A percentile compares a stretch with the other conserved stretches of the same genome.
Conservation (phyloP, 2,329 filamentous ascomycete genomes). For the Didymella sp. region DNA sequence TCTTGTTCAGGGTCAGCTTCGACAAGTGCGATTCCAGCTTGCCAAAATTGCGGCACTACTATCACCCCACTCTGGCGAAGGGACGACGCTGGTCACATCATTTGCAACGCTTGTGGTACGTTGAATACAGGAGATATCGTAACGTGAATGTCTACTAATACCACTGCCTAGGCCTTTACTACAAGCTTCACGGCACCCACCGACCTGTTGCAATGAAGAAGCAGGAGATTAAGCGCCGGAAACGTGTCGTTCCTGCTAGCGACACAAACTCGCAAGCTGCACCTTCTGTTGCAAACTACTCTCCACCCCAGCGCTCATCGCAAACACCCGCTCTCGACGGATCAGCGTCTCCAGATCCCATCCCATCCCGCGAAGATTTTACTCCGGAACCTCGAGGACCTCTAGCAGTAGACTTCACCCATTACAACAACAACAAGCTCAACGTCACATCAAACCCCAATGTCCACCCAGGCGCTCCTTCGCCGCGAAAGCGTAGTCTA, state of each 20-base stretch:
- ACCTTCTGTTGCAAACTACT: slow-evolving; percentile 40
- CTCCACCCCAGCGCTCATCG: slow-evolving; percentile 37
- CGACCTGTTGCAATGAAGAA: slow-evolving; percentile 99
- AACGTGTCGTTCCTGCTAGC: slow-evolving; percentile 86
- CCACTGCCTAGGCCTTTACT: slow-evolving; percentile 76
- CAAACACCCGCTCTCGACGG: slow-evolving; percentile 42
- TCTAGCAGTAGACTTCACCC: slow-evolving; percentile 48
- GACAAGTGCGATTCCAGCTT: slow-evolving; percentile 77
- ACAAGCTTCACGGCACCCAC: slow-evolving; percentile 93
- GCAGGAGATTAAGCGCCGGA: slow-evolving; percentile 92
- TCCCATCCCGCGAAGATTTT: slow-evolving; percentile 40
- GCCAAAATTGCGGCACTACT: slow-evolving; percentile 95
- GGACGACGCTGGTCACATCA: slow-evolving; percentile 93
- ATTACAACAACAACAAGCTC: slow-evolving; percentile 31
- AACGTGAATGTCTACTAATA: slow-evolving; percentile 19
- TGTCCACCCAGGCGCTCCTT: slow-evolving; percentile 30
- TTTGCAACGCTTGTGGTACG: slow-evolving; percentile 97
- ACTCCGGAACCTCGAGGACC: slow-evolving; percentile 41
- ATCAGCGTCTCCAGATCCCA: slow-evolving; percentile 47
- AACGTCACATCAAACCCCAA: slow-evolving; percentile 27
- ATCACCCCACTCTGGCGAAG: slow-evolving; percentile 95
- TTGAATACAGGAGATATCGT: slow-evolving; percentile 27
- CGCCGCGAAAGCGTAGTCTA: slow-evolving; percentile 47
- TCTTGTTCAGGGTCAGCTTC: slow-evolving; percentile 27
- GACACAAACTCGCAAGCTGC: slow-evolving; percentile 49